These are phyloP conservation scores for Penicillium ochrochloron DNA, from an alignment of 495 filamentous ascomycete genomes.

Conservation along the genomic window DNA sequence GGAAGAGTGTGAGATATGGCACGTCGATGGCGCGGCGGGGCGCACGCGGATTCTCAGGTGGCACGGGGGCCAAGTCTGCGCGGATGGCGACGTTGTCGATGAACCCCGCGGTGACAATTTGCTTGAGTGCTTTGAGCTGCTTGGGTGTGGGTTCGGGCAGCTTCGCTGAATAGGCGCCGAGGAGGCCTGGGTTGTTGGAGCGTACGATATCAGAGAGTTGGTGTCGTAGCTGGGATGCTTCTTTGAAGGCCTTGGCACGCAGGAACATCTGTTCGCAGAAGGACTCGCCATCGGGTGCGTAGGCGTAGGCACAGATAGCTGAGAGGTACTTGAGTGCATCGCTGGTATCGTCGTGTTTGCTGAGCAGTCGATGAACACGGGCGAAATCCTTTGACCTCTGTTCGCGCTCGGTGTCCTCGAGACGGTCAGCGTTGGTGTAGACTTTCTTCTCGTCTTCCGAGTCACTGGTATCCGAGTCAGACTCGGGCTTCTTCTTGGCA, in stretches of 20 bases:
- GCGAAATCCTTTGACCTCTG: conserved; percentile 72
- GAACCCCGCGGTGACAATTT: conserved; percentile 91
- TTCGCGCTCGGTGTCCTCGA: conserved; percentile 69
- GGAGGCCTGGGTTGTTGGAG: conserved; percentile 70
- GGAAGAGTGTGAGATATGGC: conserved; percentile 85
- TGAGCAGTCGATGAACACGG: conserved; percentile 75
- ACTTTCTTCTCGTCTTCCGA: conserved; percentile 39
- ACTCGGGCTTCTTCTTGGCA: conserved; percentile 37
- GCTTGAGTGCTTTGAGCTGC: conserved; percentile 81
- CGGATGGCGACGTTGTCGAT: conserved; percentile 96
- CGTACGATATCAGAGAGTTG: conserved; percentile 83
- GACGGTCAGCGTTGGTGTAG: conserved; percentile 67
- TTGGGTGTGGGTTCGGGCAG: conserved; percentile 72
- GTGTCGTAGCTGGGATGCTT: conserved; percentile 77
- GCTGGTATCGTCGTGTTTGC: conserved; percentile 76
- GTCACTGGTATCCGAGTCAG: conserved; percentile 32
- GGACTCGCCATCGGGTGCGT: conserved; percentile 66
- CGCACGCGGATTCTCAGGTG: conserved; percentile 70
- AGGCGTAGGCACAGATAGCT: conserved; percentile 80
- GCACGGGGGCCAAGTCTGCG: conserved; percentile 77
- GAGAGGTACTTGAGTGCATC: conserved; percentile 92
- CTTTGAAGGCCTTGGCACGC: conserved; percentile 80
- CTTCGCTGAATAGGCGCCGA: conserved; percentile 60
- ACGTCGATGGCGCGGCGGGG: conserved; percentile 84
- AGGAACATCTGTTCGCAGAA: conserved; percentile 87